Conservation (phyloP, 2,329 filamentous ascomycete genomes). For the Ophiostoma quercus region DNA sequence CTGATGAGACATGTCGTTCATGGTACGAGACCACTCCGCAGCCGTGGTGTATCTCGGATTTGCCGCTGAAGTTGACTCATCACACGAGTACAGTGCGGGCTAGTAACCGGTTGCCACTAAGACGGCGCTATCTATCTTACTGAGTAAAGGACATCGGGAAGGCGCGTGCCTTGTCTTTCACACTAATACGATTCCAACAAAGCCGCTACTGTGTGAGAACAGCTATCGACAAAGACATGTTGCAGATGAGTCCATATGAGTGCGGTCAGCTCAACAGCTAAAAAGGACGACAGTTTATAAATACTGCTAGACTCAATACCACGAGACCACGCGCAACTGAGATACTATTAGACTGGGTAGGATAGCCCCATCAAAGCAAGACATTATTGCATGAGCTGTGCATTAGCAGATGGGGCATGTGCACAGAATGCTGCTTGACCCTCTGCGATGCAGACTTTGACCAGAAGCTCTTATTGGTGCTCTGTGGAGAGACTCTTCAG, state of each 20-base stretch:
- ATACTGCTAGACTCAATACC: background rate
- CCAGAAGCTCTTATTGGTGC: background rate
- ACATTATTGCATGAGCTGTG: conserved; percentile 4
- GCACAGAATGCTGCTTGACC: background rate
- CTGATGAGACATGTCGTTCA: background rate
- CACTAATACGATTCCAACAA: background rate
- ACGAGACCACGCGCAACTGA: conserved; percentile 12
- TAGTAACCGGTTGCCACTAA: background rate
- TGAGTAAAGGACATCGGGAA: background rate
- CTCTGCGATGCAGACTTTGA: background rate
- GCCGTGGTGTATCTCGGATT: background rate
- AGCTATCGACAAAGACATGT: background rate
- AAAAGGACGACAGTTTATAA: background rate
- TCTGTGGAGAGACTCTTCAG: background rate
- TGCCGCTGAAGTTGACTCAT: background rate
- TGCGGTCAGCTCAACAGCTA: background rate
- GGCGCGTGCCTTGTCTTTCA: conserved; percentile 5
- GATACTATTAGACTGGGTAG: background rate
- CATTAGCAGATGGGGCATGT: background rate
- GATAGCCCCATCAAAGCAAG: background rate
- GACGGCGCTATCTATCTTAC: background rate
- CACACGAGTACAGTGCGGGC: background rate
- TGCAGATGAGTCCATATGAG: background rate
- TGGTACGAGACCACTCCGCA: background rate
- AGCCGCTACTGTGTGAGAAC: background rate